Evolutionary conservation across 2,329 filamentous ascomycete species (phyloP), one percentile per base, ranked within the genome.

Genomic region (Alternaria triticina): DNA sequence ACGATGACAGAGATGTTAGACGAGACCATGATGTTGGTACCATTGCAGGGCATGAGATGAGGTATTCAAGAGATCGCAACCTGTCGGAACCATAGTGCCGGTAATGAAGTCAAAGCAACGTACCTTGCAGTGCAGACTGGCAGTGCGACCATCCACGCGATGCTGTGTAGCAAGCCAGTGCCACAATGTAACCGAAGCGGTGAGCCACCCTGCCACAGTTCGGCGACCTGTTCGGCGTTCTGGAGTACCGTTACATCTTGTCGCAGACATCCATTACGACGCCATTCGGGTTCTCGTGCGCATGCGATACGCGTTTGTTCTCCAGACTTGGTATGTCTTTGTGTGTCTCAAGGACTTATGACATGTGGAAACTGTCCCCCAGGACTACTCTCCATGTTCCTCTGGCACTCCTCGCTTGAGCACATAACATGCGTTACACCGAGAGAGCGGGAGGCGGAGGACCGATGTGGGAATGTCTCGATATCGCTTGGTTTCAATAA

Each of bases 111-210:
- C 10, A 15, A 13, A 36, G 30, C 36, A 44, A 60, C 50, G 59
- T 69, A 67, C 54, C 62, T 64, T 69, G 59, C 62, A 67, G 64
- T 46, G 30, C 57, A 62, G 51, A 33, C 55, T 63, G 59, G 55
- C 50, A 60, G 54, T 57, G 59, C 43, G 33, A 54, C 49, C 22
- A 57, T 64, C 54, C 55, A 65, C 50, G 49, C 36, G 17, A 59
- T 64, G 59, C 33, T 58, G 59, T 54, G 62, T 54, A 61, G 17
- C 58, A 54, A 52, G 5, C 15, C 22, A 33, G 59, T 60, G 28
- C 44, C 57, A 64, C 57, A 33, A 58, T 43, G 57, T 43, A 57
- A 60, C 20, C 54, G 22, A 45, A 47, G 64, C 59, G 57, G 66
- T 68, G 55, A 62, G 61, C 55, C 63, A 54, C 43, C 52, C 58